phyloP scores from a whole-genome alignment of 1,284 basidiomycete species.

The Moesziomyces globuligerus region DNA sequence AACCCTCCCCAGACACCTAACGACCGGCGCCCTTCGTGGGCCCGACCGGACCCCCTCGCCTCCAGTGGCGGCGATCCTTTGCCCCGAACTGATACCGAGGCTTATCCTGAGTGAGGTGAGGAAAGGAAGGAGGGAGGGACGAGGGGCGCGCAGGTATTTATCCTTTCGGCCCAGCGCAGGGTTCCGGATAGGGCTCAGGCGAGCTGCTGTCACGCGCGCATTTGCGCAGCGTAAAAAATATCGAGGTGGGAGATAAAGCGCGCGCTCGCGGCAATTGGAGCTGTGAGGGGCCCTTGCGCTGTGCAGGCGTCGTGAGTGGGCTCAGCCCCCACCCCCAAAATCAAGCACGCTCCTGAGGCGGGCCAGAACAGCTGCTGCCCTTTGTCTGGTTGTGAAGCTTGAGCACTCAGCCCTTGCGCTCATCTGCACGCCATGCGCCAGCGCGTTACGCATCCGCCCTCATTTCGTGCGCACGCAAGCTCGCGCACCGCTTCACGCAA shows the following conservation, averaged over 20 bases:
- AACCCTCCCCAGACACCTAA: conserved; percentile 2
- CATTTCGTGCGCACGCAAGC: neutral
- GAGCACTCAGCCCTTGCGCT: neutral
- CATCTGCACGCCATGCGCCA: no score
- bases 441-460: neutral
- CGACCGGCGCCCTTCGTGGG: conserved; percentile 5
- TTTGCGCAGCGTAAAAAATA: neutral
- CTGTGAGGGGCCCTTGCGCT: neutral
- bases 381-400: conserved; percentile 3
- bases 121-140: conserved; percentile 10
- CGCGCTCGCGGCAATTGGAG: neutral
- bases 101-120: conserved; percentile 17
- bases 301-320: neutral
- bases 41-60: conserved; percentile 31
- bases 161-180: neutral
- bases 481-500: neutral
- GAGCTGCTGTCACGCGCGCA: neutral
- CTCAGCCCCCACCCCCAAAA: neutral
- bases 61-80: conserved; percentile 5
- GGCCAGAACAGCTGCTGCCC: conserved; percentile 1
- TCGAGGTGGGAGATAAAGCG: no score
- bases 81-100: conserved; percentile 1
- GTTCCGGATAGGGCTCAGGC: neutral
- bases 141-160: conserved; percentile 16
- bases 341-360: neutral